Evolutionary conservation across 2,329 filamentous ascomycete species (phyloP), one percentile per base, ranked within the genome.

Genomic region (Diaporthe vaccinii): DNA sequence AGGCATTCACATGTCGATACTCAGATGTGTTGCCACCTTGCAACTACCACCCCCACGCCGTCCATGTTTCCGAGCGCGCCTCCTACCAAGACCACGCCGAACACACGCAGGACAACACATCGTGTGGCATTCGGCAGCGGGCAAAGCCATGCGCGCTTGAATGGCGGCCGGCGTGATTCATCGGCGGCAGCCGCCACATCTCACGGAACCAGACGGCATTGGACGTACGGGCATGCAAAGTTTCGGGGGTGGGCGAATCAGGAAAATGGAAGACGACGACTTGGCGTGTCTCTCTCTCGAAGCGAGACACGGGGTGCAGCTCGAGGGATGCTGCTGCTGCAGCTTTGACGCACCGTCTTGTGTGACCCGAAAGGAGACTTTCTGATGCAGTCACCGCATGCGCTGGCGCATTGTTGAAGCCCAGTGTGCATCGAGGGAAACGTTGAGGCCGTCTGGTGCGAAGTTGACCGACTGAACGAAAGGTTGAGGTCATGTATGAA

Each of bases 291-390:
- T 61, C 22, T 28, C 31, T 5, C 10, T 17, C 14, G 22, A 41
- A 8, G 25, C 49, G 65, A 69, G 65, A 55, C 65, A 41, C 22
- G 65, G 49, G 49, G 46, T 68, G 49, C 65, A 69, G 49, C 22
- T 69, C n/a, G 65, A 14, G 55, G 65, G 65, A 69, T 41, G 10
- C n/a, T 55, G 46, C 51, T 69, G 65, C 51, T 69, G 65, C 65
- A 69, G 65, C 49, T 55, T 55, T 31, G 49, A 55, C 36, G 65
- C 65, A 7, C 4, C 22, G 1, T 69, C n/a, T 41, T 41, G 65
- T 69, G 65, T 28, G 39, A 20, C 65, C 65, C 34, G 65, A 65
- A 20, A 31, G 61, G 31, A 41, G 41, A 55, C 3, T 12, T 53
- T 12, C 34, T 22, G 22, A 39, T 69, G n/a, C 58, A 41, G 58